phyloP scores from a whole-genome alignment of 495 filamentous ascomycete genomes.

The Trichoderma reesei region DNA sequence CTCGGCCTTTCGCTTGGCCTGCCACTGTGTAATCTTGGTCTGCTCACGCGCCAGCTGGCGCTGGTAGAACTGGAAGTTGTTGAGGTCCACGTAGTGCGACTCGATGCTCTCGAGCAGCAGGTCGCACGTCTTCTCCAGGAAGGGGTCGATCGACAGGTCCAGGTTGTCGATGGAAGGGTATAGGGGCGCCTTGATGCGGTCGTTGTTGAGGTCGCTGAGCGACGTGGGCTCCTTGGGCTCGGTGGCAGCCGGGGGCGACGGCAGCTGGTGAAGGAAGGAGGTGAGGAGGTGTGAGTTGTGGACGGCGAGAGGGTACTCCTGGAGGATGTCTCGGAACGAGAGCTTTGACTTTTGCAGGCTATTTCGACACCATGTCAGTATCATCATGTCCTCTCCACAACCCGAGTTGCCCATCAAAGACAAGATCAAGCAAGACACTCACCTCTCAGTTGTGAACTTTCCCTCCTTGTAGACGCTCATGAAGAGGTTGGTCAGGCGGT shows the following conservation, averaged over 20 bases:
- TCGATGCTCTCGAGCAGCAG: slow-evolving; percentile 93
- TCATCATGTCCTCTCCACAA: not conserved
- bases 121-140: slow-evolving; percentile 97
- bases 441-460: slow-evolving; percentile 96
- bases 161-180: slow-evolving; percentile 81
- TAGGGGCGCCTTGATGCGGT: slow-evolving; percentile 49
- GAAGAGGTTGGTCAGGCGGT: slow-evolving; percentile 77
- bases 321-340: slow-evolving; percentile 86
- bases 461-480: slow-evolving; percentile 89
- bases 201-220: slow-evolving; percentile 58
- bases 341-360: slow-evolving; percentile 87
- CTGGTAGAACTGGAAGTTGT: slow-evolving; percentile 98
- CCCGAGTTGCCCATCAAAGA: not conserved
- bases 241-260: slow-evolving; percentile 41
- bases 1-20: slow-evolving; percentile 89
- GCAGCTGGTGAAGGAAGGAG: slow-evolving; percentile 83
- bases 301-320: slow-evolving; percentile 82
- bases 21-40: slow-evolving; percentile 91
- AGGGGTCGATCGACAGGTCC: slow-evolving; percentile 90
- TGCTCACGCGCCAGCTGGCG: slow-evolving; percentile 92
- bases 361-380: slow-evolving; percentile 17
- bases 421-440: not conserved
- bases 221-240: slow-evolving; percentile 64
- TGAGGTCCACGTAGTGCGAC: slow-evolving; percentile 93
- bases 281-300: slow-evolving; percentile 98